phyloP scores from a whole-genome alignment of 495 filamentous ascomycete genomes.

The Trypethelium eluteriae region DNA sequence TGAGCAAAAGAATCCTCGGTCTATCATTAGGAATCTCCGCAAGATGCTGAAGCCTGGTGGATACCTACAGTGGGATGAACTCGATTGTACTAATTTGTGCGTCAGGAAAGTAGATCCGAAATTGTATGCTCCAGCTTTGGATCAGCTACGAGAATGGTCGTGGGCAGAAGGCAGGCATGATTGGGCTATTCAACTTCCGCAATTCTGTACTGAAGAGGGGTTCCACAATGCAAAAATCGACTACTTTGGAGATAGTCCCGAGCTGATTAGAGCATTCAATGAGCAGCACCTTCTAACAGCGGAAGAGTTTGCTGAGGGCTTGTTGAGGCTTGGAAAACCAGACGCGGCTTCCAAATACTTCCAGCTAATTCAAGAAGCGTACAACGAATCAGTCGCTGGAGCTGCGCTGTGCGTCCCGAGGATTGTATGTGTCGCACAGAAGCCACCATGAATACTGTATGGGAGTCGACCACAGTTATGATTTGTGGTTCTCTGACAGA shows the following conservation, averaged over 20 bases:
- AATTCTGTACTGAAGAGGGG: not conserved
- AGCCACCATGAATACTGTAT: not conserved
- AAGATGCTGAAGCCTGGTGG: slow-evolving; percentile 36
- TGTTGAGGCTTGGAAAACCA: not conserved
- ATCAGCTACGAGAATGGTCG: not conserved
- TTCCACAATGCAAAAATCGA: not conserved
- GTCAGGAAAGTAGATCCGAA: not conserved
- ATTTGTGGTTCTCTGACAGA: not conserved
- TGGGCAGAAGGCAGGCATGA: not conserved
- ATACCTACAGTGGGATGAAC: slow-evolving; percentile 38
- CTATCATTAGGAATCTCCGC: slow-evolving; percentile 25
- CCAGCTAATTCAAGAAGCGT: not conserved
- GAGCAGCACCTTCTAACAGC: not conserved
- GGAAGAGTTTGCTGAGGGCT: not conserved
- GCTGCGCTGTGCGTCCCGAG: not conserved
- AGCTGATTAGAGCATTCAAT: not conserved
- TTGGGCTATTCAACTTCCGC: not conserved
- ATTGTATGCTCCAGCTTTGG: not conserved
- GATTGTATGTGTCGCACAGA: not conserved
- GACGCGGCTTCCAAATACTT: not conserved
- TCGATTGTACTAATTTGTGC: not conserved
- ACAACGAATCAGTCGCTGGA: not conserved
- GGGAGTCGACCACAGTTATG: not conserved
- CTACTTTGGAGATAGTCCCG: not conserved
- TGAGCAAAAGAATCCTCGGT: slow-evolving; percentile 21